These are phyloP conservation scores for Termitomyces sp. DNA, from an alignment of 768 basidiomycete genomes.

Conservation along the genomic window DNA sequence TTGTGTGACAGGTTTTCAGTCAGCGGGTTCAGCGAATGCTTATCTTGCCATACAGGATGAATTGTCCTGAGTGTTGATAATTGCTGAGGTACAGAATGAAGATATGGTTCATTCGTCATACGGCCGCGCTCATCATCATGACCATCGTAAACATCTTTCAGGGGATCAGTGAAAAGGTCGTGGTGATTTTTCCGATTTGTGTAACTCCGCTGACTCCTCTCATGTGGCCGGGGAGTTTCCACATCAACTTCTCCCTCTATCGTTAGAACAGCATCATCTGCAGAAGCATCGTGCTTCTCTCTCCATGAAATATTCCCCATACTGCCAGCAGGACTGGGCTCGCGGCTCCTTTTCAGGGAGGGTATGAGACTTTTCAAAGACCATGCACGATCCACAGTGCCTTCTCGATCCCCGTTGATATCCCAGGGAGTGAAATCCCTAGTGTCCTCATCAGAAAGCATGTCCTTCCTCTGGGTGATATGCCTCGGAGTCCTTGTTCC, in stretches of 20 bases:
- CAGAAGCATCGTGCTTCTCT: slow-evolving; percentile 49
- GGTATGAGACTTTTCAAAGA: slow-evolving; percentile 45
- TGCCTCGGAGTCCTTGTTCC: slow-evolving; percentile 19
- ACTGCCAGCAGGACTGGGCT: slow-evolving; percentile 29
- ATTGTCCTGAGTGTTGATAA: slow-evolving; percentile 24
- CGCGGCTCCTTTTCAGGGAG: slow-evolving; percentile 31
- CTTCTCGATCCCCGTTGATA: slow-evolving; percentile 29
- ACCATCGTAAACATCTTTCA: slow-evolving; percentile 25
- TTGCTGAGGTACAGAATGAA: slow-evolving; percentile 13
- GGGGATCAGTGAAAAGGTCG: slow-evolving; percentile 45
- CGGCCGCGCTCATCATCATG: slow-evolving; percentile 10
- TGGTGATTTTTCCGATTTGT: slow-evolving; percentile 35
- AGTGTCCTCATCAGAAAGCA: slow-evolving; percentile 75
- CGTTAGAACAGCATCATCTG: slow-evolving; percentile 36
- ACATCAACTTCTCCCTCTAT: slow-evolving; percentile 27
- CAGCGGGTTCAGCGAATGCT: slow-evolving; percentile 32
- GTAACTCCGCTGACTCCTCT: slow-evolving; percentile 31
- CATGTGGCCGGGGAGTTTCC: slow-evolving; percentile 18
- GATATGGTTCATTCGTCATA: slow-evolving; percentile 3
- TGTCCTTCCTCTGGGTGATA: slow-evolving; percentile 48
- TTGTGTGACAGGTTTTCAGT: slow-evolving; percentile 31
- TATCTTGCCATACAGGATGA: slow-evolving; percentile 26
- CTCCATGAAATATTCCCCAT: slow-evolving; percentile 26
- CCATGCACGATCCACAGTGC: slow-evolving; percentile 45
- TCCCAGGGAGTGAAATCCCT: slow-evolving; percentile 44